These are phyloP conservation scores for Olyra latifolia DNA, from an alignment of 176 grass and related monocot genomes.

Conservation along the genomic window DNA sequence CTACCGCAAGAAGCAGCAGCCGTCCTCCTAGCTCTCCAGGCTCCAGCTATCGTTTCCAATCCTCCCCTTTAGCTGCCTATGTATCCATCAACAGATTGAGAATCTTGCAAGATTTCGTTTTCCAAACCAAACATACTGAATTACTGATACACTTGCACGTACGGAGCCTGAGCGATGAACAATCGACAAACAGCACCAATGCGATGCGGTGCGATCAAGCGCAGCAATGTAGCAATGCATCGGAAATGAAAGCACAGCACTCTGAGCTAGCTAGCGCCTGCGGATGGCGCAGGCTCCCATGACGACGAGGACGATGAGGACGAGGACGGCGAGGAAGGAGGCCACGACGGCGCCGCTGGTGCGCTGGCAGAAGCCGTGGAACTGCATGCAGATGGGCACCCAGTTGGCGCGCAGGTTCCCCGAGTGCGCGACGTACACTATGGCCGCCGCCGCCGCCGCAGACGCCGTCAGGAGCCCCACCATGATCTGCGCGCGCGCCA, in stretches of 20 bases:
- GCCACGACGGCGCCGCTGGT: conserved; percentile 82
- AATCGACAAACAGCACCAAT: no score
- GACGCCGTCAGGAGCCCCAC: conserved; percentile 45
- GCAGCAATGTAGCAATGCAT: no score
- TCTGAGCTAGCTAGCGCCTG: no score
- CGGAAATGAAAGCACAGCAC: no score
- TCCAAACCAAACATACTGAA: no score
- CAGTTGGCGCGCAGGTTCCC: conserved; percentile 71
- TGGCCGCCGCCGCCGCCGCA: conserved; percentile 53
- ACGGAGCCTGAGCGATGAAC: no score
- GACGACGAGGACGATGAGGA: conserved; percentile 66
- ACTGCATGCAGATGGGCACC: conserved; percentile 85
- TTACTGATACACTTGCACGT: no score
- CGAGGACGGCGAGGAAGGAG: conserved; percentile 72
- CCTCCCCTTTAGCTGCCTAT: no score
- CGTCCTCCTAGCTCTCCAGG: neutral
- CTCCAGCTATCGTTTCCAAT: no score
- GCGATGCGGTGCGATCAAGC: no score
- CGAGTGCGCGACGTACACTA: conserved; percentile 78
- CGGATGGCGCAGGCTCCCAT: conserved; percentile 54
- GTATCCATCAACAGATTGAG: no score
- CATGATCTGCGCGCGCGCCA: conserved; percentile 52
- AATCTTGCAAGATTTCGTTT: no score
- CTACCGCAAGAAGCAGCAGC: conserved; percentile 47
- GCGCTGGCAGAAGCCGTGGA: conserved; percentile 82